A percentile compares a stretch with the other conserved stretches of the same genome.
phyloP scores from a whole-genome alignment of 106 monocot species.

The Dendrobium nobile region DNA sequence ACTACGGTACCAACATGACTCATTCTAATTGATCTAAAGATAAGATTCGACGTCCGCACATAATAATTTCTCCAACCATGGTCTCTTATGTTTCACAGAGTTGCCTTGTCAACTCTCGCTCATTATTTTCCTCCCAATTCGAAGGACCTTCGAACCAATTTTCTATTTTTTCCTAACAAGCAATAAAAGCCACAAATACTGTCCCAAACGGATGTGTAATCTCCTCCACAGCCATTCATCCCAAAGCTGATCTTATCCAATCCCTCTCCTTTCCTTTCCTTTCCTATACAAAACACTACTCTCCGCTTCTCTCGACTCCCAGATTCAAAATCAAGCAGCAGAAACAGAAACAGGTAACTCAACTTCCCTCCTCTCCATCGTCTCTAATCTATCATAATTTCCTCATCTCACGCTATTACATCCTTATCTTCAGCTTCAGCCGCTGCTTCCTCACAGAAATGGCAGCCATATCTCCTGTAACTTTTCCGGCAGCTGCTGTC shows the following conservation, averaged over 20 bases:
- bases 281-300: conserved; percentile 11
- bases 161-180: not conserved
- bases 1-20: too few species aligned
- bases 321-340: not conserved
- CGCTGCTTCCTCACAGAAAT: not conserved
- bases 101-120: not conserved
- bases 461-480: conserved; percentile 10
- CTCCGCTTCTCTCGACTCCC: not conserved
- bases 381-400: too few species aligned
- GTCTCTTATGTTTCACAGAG: not conserved
- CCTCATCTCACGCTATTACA: too few species aligned
- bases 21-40: too few species aligned
- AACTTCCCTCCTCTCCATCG: too few species aligned
- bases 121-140: not conserved
- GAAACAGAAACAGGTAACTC: not conserved
- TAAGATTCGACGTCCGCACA: too few species aligned
- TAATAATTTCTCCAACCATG: too few species aligned
- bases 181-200: conserved; percentile 1
- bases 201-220: not conserved
- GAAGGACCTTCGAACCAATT: not conserved
- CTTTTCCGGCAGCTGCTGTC: conserved; percentile 9
- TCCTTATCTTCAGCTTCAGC: too few species aligned
- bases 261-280: not conserved
- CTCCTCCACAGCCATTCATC: not conserved
- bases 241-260: conserved; percentile 16